phyloP scores from a whole-genome alignment of 2,329 filamentous ascomycete genomes.

The Gremmenia infestans region DNA sequence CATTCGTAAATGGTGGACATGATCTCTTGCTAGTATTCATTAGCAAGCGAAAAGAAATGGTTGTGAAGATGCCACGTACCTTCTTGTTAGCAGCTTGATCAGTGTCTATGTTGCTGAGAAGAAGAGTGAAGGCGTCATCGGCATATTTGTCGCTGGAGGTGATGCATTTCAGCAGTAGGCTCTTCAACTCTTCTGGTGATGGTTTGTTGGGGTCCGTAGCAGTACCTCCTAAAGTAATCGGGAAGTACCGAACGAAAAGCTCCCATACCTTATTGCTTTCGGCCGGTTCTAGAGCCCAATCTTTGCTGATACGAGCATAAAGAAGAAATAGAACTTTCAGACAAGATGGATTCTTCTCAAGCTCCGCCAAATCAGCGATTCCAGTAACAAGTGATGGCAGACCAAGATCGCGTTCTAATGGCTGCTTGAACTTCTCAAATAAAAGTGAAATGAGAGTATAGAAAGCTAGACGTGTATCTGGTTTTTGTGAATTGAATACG shows the following conservation, averaged over 20 bases:
- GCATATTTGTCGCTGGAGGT: constrained; percentile 25
- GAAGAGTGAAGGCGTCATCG: constrained; percentile 17
- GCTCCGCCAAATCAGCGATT: constrained; percentile 20
- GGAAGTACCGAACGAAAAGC: constrained; percentile 28
- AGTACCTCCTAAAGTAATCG: constrained; percentile 22
- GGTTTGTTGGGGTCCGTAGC: constrained; percentile 12
- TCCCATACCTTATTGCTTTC: constrained; percentile 21
- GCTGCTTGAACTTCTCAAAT: constrained; percentile 9
- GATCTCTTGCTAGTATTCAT: constrained; percentile 24
- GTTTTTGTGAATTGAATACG: constrained; percentile 16
- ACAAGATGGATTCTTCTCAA: constrained; percentile 27
- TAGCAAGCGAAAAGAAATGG: constrained; percentile 6
- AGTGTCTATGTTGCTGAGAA: constrained; percentile 24
- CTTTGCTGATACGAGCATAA: constrained; percentile 18
- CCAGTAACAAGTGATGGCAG: constrained; percentile 18
- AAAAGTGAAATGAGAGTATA: constrained; percentile 20
- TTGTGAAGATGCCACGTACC: constrained; percentile 16
- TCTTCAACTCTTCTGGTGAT: constrained; percentile 18
- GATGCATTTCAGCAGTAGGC: constrained; percentile 24
- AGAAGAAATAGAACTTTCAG: constrained; percentile 24
- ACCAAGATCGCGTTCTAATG: constrained; percentile 16
- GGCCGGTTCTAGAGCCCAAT: constrained; percentile 14
- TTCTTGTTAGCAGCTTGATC: constrained; percentile 27
- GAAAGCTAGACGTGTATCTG: constrained; percentile 18
- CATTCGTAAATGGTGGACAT: constrained; percentile 20